Evolutionary conservation across 352 stramenopile species (phyloP).

Genomic region (Phytophthora kernoviae): DNA sequence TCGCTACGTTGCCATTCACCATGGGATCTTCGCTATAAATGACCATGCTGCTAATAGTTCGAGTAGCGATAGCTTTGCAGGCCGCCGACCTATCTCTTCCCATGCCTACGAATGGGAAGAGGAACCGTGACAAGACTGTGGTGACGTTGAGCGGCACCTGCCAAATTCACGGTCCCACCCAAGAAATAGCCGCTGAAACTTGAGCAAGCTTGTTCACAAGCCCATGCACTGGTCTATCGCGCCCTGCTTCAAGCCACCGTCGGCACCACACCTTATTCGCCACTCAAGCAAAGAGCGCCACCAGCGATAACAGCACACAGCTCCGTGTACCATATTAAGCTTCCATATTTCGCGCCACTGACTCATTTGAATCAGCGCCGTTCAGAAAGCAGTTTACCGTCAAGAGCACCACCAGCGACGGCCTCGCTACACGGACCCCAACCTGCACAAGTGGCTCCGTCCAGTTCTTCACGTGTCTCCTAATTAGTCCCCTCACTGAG

Average conservation of each 20-base stretch:
- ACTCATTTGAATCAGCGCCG: slow-evolving; percentile 1
- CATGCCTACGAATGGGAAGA: not conserved
- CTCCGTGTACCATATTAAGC: not conserved
- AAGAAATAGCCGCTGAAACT: no score
- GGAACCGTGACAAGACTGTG: not conserved
- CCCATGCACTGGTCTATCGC: no score
- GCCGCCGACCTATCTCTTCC: not conserved
- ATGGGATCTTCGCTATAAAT: no score
- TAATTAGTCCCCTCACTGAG: slow-evolving; percentile 7
- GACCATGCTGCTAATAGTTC: no score
- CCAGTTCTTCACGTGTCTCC: slow-evolving; percentile 1
- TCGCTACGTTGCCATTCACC: no score
- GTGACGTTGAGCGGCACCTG: no score
- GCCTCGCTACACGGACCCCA: not conserved
- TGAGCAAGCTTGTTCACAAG: no score
- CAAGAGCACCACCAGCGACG: not conserved
- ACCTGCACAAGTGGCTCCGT: slow-evolving; percentile 4
- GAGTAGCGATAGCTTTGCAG: not conserved
- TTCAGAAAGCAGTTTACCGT: not conserved
- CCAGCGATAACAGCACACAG: not conserved
- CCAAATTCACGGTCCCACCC: no score
- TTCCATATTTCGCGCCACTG: not conserved
- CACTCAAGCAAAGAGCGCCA: not conserved
- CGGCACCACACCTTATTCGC: not conserved
- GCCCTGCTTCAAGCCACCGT: no score